Base-by-base conservation (phyloP, 345 rosid genomes). In the Erodium maritimum region DNA sequence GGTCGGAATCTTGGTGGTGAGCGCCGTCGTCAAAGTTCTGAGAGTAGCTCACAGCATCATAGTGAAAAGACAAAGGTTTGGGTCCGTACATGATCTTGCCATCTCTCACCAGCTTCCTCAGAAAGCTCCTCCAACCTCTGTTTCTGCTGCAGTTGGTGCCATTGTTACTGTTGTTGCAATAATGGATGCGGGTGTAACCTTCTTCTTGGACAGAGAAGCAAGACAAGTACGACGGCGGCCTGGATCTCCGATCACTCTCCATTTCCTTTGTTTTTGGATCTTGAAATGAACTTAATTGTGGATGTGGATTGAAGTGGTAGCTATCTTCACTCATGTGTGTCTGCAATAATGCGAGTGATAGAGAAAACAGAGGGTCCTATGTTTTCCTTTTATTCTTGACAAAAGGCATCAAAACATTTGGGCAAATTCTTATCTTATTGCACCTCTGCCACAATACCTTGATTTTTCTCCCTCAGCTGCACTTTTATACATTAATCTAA, bases 21-120 rank as follows among this genome's bases (percentile, higher is more conserved):
- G 8, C 4, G 46, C 89, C 86, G 54, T 89, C 89, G 37, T 89
- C 96, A 34, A 89, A 89, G 21, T 89, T 89, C 76, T 77, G 86
- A 0, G 87, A 72, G 59, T 89, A 89, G 70, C 96, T 89, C 57
- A 80, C 82, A 37, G 81, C 89, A 34, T 89, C 96, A 50, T 86
- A 89, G 50, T 76, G 90, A 58, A 83, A 86, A 23, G 91, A 73
- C 59, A 79, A 60, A 8, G 76, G 83, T 50, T 80, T 84, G 0
- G 84, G 71, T 65, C 83, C 78, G 59, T 69, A 67, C 1, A 67
- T 20, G 70, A 54, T 74, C 71, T 59, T 78, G 33, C 71, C 79
- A 19, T 73, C 76, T 21, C 64, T 74, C 20, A 75, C 75, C 20
- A 83, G 33, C 67, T 74, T 76, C 66, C 78, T 77, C 21, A 86